Conservation (phyloP, 169 alveolate species). For the Theileria sp. region DNA sequence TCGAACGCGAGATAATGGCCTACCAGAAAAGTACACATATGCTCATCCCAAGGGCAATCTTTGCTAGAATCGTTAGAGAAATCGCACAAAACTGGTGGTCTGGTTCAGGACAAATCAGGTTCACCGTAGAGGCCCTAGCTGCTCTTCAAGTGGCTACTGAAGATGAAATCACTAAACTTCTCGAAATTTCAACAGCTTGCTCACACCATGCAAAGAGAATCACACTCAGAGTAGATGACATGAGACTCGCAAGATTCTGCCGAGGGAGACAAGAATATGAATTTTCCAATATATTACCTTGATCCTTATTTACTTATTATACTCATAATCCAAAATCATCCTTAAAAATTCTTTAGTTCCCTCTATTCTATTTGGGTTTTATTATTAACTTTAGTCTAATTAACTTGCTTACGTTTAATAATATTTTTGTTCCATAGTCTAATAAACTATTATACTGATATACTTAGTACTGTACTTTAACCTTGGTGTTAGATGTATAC, state of each 20-base stretch:
- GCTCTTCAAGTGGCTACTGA: slow-evolving; percentile 70
- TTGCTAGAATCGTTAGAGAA: slow-evolving; percentile 65
- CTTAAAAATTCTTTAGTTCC: background rate
- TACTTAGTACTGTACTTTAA: too few relatives aligned
- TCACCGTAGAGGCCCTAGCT: slow-evolving; percentile 69
- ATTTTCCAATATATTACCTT: slow-evolving; percentile 26
- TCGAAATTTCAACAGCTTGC: slow-evolving; percentile 65
- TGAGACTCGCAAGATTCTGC: slow-evolving; percentile 69
- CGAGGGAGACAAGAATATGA: slow-evolving; percentile 68
- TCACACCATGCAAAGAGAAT: slow-evolving; percentile 66
- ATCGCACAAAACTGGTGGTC: slow-evolving; percentile 63
- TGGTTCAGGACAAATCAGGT: slow-evolving; percentile 61
- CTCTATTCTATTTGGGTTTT: background rate
- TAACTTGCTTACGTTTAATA: too few relatives aligned
- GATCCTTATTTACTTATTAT: background rate
- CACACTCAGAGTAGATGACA: slow-evolving; percentile 64
- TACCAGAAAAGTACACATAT: slow-evolving; percentile 65
- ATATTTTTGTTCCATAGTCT: too few relatives aligned
- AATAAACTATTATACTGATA: too few relatives aligned
- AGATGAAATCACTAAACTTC: slow-evolving; percentile 57
- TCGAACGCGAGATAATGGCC: slow-evolving; percentile 66
- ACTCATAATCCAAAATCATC: background rate
- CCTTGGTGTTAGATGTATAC: too few relatives aligned
- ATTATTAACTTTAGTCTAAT: too few relatives aligned
- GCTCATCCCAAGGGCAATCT: slow-evolving; percentile 63